Evolutionary conservation across 1,284 basidiomycete genomes (phyloP), one percentile per base, ranked within the genome.

Genomic region (Heterobasidion irregulare): DNA sequence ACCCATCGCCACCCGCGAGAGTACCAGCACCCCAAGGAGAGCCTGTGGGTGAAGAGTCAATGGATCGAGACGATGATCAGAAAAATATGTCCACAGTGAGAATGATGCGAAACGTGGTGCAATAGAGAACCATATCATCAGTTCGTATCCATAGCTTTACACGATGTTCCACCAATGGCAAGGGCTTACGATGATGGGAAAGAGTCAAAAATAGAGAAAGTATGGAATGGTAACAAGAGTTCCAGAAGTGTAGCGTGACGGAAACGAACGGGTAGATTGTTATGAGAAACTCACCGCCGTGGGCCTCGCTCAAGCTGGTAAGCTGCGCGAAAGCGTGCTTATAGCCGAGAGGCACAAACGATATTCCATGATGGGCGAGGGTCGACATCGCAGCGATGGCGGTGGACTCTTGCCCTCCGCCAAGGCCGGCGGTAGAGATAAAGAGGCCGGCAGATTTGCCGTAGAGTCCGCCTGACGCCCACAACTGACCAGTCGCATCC

Each of bases 391-490:
- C 68, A 63, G 78, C 81, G 58, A 85, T 60, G 36, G 77, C 74
- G 45, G 92, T 94, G 26, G 79, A 67, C 68, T 90, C 88, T 65
- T 91, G 88, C 55, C 88, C 88, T 58, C 88, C 87, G 52, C 86
- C 87, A 35, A 75, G 79, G 45, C 74, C 72, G 18, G 77, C 82
- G 1, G 85, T 85, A 32, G 81, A 84, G 54, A 88, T 78, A 70
- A 92, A 91, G 54, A 84, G 70, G 53, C 80, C 77, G 6, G 79
- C 92, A 70, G 87, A 89, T 75, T 97, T 98, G 65, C 90, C 92
- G 52, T 79, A 70, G 52, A 96, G 81, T 0, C 75, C 79, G 53
- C 89, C 90, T 9, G 66, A 59, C 12, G 74, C 78, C 94, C 94
- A 98, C 47, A 90, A 76, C 2, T 68, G 71, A 60, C 92, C 92